Evolutionary conservation across 2,329 filamentous ascomycete species (phyloP), one percentile per base, ranked within the genome.

Genomic region (Aspergillus brunneoviolaceus): DNA sequence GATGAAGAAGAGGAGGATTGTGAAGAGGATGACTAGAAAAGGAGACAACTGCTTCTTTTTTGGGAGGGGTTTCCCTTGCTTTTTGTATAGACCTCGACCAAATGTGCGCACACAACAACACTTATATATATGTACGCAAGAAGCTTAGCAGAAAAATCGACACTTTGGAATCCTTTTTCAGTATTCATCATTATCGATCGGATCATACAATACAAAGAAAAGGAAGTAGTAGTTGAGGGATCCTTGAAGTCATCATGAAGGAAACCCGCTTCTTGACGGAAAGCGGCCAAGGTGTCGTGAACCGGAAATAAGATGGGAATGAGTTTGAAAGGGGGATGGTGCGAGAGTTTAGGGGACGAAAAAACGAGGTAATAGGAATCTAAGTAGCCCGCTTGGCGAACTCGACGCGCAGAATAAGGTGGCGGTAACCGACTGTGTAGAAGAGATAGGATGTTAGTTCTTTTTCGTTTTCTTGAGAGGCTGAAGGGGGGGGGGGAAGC

Each of bases 381-480:
- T 75, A 76, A 69, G 76, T 69, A 65, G 77, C 68, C 63, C 79
- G 74, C 75, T 82, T 82, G 58, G 80, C 80, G 68, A 82, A 82
- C 69, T 82, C 80, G 65, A 82, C 80, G 63, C 79, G 79, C 55
- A 82, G 73, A 69, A 82, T 82, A 67, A 82, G 74, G 73, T 82
- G 80, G 65, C 79, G 79, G 69, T 82, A 82, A 71, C 80, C 80
- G 72, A 80, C 79, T 81, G 61, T 29, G 39, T 63, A 16, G 14
- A 14, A 35, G 33, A 33, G 60, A 35, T 23, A 27, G 60, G 42
- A 45, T 6, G 39, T 45, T 45, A 45, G 39, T 45, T 45, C n/a
- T 19, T 45, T 45, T 45, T 45, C 16, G 14, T 16, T 16, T 5
- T n/a, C 6, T 42, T 16, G 33, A 11, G 14, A 2, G 33, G 31